Evolutionary conservation across 768 basidiomycete species (phyloP).

Genomic region (Neoboletus magnificus): DNA sequence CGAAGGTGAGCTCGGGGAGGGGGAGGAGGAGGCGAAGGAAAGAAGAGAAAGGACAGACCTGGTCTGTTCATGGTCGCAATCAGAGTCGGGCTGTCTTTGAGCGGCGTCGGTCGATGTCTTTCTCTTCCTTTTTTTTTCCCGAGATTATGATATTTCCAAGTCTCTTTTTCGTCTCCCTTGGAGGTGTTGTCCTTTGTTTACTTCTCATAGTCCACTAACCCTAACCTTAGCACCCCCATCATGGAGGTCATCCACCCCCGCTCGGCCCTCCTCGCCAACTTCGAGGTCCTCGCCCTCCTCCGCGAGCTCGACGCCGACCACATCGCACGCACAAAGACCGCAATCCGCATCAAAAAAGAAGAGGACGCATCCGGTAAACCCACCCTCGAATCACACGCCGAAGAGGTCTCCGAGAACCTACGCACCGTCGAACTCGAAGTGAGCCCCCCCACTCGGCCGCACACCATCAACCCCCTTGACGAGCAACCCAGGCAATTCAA

Average conservation of each 20-base stretch:
- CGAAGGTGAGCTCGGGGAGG: constrained; percentile 19
- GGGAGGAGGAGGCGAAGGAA: constrained; percentile 7
- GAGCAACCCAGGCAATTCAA: constrained; percentile 64
- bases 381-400: constrained; percentile 33
- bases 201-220: constrained; percentile 14
- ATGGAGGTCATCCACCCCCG: constrained; percentile 46
- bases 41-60: constrained; percentile 36
- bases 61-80: constrained; percentile 52
- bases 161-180: constrained; percentile 12
- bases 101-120: constrained; percentile 2
- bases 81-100: background rate
- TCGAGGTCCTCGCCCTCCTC: constrained; percentile 78
- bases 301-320: constrained; percentile 75
- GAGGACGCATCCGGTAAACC: constrained; percentile 50
- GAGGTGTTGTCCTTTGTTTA: constrained; percentile 29
- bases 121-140: constrained; percentile 14
- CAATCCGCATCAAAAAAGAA: constrained; percentile 72
- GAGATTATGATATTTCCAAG: constrained; percentile 1
- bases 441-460: background rate
- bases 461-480: background rate
- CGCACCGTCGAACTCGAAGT: constrained; percentile 81
- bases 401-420: constrained; percentile 74
- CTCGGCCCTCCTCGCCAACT: constrained; percentile 83
- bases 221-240: constrained; percentile 10
- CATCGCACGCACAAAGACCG: constrained; percentile 63